Base-by-base conservation (phyloP, 2,329 filamentous ascomycete species). In the Chaetomium strumarium region DNA sequence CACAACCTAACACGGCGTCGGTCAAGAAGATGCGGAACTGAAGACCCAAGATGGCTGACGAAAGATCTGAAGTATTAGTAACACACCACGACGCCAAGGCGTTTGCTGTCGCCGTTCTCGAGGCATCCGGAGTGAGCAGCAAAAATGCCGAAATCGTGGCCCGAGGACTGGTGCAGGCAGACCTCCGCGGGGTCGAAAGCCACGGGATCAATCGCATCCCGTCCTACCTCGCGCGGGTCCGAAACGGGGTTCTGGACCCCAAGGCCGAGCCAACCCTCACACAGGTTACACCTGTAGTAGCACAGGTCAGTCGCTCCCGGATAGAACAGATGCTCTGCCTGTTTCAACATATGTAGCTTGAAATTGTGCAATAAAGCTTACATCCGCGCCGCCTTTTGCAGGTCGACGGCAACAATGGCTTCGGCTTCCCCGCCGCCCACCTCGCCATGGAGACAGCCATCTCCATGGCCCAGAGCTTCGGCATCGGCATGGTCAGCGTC, bases 201-300 rank as follows among this genome's bases (percentile, higher is more conserved):
- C 88, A 92, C 65, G 88, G 84, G 55, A 81, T 87, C 66, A 89
- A 88, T 66, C 81, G 88, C 6, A 82, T 92, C 38, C 86, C 87
- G 1, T 88, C 84, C 0, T 92, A 92, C 71, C 80, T 91, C 72
- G 76, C 80, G 49, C 83, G 88, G 16, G 78, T 91, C 57, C 80
- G 85, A 2, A 77, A 84, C 63, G 83, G 83, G 2, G 84, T 87
- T 2, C 77, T 92, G 8, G 74, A 87, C 59, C 72, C 83, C 11
- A 67, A 65, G 11, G 84, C 84, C 1, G 65, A 71, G 3, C 87
- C 87, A 0, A 73, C 71, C 0, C 55, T 90, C 2, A 72, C 63
- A 0, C 76, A 85, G 57, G 68, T 83, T 44, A 91, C 88, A 0
- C 86, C 87, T 0, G 86, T 83, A 0, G 87, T 88, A 0, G 84